phyloP scores from a whole-genome alignment of 1,284 basidiomycete species.

The Vanrija sp. region DNA sequence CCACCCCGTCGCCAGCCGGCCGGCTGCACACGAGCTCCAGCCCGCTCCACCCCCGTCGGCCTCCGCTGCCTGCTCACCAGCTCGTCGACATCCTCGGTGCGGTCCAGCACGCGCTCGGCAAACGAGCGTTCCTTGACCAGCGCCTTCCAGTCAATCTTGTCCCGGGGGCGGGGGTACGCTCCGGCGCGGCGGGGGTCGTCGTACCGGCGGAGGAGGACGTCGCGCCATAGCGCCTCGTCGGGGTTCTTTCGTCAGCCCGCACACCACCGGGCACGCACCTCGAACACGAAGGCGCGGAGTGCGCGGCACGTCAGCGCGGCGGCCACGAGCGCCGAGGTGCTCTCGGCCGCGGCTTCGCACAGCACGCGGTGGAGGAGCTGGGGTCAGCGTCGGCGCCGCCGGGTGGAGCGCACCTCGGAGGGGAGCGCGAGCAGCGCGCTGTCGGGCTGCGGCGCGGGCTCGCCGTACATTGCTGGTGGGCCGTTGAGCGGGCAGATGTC shows the following conservation, averaged over 20 bases:
- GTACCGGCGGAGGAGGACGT: slow-evolving; percentile 27
- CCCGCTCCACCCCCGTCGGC: no score
- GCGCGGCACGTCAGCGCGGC: slow-evolving; percentile 31
- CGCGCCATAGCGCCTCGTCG: slow-evolving; percentile 41
- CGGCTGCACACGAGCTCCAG: no score
- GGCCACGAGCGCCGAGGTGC: slow-evolving; percentile 13
- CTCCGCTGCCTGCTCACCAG: slow-evolving; percentile 15
- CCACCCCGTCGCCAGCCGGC: no score
- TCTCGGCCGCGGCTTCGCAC: slow-evolving; percentile 17
- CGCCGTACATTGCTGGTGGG: no score
- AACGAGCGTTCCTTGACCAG: slow-evolving; percentile 28
- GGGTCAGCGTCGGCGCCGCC: not conserved
- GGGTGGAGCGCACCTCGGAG: not conserved
- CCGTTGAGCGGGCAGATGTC: no score
- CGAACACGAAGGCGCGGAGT: slow-evolving; percentile 33
- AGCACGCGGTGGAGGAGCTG: slow-evolving; percentile 34
- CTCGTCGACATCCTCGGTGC: slow-evolving; percentile 13
- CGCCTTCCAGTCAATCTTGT: slow-evolving; percentile 27
- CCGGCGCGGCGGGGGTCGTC: slow-evolving; percentile 36
- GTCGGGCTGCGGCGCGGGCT: not conserved
- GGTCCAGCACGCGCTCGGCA: slow-evolving; percentile 22
- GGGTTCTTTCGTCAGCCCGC: slow-evolving; percentile 23
- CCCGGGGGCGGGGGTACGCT: slow-evolving; percentile 1
- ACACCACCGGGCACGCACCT: slow-evolving; percentile 26
- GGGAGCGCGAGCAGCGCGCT: not conserved